Evolutionary conservation across 148 eudicot species (phyloP), one percentile per base, ranked within the genome.

Genomic region (Chenopodium formosanum): DNA sequence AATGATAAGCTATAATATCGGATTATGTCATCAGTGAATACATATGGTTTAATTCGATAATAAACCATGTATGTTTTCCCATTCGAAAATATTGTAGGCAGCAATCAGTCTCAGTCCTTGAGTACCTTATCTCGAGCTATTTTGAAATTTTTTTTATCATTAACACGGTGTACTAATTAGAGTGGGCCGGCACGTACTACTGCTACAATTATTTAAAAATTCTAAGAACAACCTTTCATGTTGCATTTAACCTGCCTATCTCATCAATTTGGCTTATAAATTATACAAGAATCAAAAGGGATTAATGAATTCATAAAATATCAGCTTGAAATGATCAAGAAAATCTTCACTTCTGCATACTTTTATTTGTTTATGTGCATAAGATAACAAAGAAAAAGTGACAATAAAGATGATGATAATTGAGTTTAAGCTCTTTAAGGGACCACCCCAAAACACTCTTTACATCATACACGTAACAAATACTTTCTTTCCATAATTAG

Each of bases 401-500:
- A 73, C 22, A 73, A 73, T 1, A 20, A 46, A 72, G 32, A 73
- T 73, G 32, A 16, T 47, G 31, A 73, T 48, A 19, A 20, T 73
- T 47, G 46, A 73, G 56, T 46, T 73, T 46, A 9, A 47, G 17
- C 37, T 3, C 44, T 37, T 37, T 37, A 37, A 37, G 7, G 76
- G 76, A 73, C 76, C 76, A 70, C 50, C 17, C 17, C 6, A 69
- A 56, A 69, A 34, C 46, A 69, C 73, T 20, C 27, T 19, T 46
- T 44, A 46, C 60, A 70, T 70, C 63, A 58, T 13, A 58, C 56
- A 73, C 58, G 60, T 47, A 46, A 16, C 76, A 73, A 25, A 7
- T 11, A 10, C 19, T 73, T 73, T 73, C 76, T 73, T 73, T 73
- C 56, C 56, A 46, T 47, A 25, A 46, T 46, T 1, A 73, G 76